phyloP scores from a whole-genome alignment of 306 rosid genomes.

The Fragaria iinumae region DNA sequence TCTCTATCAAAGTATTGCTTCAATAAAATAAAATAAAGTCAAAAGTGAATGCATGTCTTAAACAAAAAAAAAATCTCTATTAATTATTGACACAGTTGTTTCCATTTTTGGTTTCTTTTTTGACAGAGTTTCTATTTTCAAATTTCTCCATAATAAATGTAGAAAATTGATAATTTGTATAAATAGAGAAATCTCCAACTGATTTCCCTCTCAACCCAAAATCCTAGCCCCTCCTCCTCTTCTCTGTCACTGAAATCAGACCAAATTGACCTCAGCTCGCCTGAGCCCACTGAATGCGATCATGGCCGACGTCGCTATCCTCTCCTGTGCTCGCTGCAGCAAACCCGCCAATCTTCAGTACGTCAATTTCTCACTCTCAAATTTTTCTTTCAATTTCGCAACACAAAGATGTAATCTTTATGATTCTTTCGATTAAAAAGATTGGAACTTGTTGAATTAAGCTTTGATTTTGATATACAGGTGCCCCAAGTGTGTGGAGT shows the following conservation, averaged over 20 bases:
- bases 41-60: no score
- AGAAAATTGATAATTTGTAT: no score
- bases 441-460: not conserved
- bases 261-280: conserved; percentile 5
- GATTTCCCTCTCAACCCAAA: no score
- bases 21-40: no score
- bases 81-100: no score
- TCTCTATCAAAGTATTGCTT: no score
- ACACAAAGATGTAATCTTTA: not conserved
- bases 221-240: not conserved
- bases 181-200: no score
- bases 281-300: not conserved
- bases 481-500: conserved; percentile 90
- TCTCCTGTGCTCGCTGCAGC: conserved; percentile 67
- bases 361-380: conserved; percentile 4
- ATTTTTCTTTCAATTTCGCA: not conserved
- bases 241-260: not conserved
- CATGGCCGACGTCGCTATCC: conserved; percentile 54
- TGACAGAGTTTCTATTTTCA: no score
- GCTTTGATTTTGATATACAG: conserved; percentile 27
- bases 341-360: conserved; percentile 89
- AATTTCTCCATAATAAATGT: no score
- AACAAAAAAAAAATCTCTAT: no score
- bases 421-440: not conserved
- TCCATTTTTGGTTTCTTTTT: no score